Evolutionary conservation across 192 early-diverging fungal genomes (phyloP).

Genomic region (Backusella macrospora): DNA sequence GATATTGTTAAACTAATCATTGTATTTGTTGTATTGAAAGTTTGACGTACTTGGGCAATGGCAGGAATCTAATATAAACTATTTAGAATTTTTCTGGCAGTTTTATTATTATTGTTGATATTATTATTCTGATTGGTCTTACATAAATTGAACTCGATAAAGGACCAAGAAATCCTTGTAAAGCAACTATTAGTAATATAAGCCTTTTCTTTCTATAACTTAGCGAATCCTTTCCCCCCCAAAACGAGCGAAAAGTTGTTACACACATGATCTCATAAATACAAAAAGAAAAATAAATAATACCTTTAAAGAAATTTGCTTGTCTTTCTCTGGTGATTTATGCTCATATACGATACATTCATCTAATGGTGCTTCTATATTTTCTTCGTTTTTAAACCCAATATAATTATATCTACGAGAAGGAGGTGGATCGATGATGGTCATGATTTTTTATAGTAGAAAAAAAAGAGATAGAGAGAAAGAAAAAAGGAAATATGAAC

Average conservation of each 20-base stretch:
- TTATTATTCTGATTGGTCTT: neutral
- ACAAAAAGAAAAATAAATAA: neutral
- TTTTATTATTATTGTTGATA: neutral
- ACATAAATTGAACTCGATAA: conserved; percentile 41
- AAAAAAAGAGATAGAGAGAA: neutral
- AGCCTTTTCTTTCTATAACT: conserved; percentile 21
- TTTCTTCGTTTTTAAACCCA: neutral
- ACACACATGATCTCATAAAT: neutral
- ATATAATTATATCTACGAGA: neutral
- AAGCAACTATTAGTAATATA: conserved; percentile 34
- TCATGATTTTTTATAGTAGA: neutral
- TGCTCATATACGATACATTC: neutral
- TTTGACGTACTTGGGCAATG: conserved; percentile 25
- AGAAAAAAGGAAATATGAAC: neutral
- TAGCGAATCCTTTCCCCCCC: neutral
- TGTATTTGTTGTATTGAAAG: conserved; percentile 31
- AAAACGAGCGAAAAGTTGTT: neutral
- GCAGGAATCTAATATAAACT: conserved; percentile 32
- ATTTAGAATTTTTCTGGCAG: neutral
- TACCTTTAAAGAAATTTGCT: neutral
- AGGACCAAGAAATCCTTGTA: conserved; percentile 42
- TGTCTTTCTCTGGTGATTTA: neutral
- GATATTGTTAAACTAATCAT: conserved; percentile 37
- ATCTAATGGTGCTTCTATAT: neutral
- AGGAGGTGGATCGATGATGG: neutral